A percentile compares a stretch with the other conserved stretches of the same genome.
These are phyloP conservation scores for Discostella stelligera DNA, from an alignment of 352 stramenopile genomes.

Conservation along the genomic window DNA sequence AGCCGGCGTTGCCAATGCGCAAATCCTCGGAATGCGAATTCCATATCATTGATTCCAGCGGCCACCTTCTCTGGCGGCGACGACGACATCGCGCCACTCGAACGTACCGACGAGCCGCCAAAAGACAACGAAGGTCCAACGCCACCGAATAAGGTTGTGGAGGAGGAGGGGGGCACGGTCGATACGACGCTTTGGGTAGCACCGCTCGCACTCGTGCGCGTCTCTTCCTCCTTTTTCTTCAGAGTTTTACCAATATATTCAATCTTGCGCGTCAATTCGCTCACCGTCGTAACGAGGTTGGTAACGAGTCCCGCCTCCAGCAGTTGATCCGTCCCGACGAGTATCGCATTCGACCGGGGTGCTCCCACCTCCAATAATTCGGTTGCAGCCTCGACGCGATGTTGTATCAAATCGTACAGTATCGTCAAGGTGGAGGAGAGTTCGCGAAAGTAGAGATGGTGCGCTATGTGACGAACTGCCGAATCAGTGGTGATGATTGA, in stretches of 20 bases:
- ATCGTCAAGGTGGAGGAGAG: constrained; percentile 48
- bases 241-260: constrained; percentile 20
- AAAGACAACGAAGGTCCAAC: background rate
- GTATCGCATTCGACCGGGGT: constrained; percentile 8
- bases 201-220: background rate
- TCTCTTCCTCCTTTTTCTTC: background rate
- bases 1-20: constrained; percentile 59
- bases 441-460: constrained; percentile 58
- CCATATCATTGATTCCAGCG: constrained; percentile 44
- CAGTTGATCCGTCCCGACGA: constrained; percentile 64
- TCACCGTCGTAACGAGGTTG: constrained; percentile 58
- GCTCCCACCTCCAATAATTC: background rate
- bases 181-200: background rate
- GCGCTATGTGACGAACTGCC: constrained; percentile 9
- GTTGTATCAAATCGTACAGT: constrained; percentile 42
- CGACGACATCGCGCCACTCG: background rate
- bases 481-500: background rate
- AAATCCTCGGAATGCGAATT: constrained; percentile 58
- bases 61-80: background rate
- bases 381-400: constrained; percentile 35
- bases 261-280: constrained; percentile 44
- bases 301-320: constrained; percentile 53
- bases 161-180: background rate
- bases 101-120: background rate
- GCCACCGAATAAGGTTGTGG: background rate